Evolutionary conservation across 2,329 filamentous ascomycete genomes (phyloP), one percentile per base, ranked within the genome.

Genomic region (Sarocladiaceae sp.): DNA sequence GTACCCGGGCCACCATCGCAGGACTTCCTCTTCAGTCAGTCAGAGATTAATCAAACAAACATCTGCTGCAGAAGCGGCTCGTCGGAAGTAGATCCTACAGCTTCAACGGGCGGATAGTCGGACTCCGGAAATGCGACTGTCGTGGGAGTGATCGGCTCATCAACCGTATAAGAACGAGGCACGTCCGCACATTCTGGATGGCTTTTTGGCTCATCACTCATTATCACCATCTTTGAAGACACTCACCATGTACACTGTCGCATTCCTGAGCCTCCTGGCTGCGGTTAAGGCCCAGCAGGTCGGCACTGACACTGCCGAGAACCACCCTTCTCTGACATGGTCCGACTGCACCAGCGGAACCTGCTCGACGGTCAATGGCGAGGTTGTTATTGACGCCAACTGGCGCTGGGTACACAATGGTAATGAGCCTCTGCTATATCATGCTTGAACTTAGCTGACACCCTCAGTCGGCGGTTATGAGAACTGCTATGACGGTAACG

Each of bases 341-440:
- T 27, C 26, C 7, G 27, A 43, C 21, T 48, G 47, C 34, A 41
- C 40, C 21, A 29, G 40, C 29, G 45, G 43, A n/a, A 34, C 32
- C 33, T 74, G 70, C 55, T 61, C 60, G 3, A 56, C 57, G 16
- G 62, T 70, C 48, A 56, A 58, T 42, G 68, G 65, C 31, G 65
- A 65, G 40, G 61, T 76, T 33, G 68, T 72, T 33, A 58, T 76
- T 51, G 73, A 76, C 51, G 51, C 71, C 49, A 76, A 75, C 61
- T 77, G 72, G 72, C 70, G 73, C 46, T 77, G 73, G 73, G 58
- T 73, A 24, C 72, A 76, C 58, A 53, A 56, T 16, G 41, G 47
- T 48, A 46, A 6, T 48, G 15, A 13, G n/a, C 23, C 15, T 35
- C 33, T 35, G n/a, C 15, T 18, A 19, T 13, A 13, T 29, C 26